phyloP scores from a whole-genome alignment of 2,329 filamentous ascomycete genomes.

The Calonectria ilicicola region DNA sequence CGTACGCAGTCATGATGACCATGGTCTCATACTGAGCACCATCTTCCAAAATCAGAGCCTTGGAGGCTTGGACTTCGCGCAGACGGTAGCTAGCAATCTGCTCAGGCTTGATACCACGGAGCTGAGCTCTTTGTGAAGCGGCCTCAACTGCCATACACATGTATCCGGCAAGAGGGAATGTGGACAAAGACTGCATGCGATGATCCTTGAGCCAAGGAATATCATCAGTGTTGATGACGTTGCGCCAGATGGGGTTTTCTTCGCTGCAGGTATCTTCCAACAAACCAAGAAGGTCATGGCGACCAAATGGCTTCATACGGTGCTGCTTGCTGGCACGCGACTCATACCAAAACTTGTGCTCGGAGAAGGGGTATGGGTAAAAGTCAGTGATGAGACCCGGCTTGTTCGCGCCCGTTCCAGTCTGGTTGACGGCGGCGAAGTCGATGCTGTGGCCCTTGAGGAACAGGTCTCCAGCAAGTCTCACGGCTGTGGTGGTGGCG shows the following conservation, averaged over 20 bases:
- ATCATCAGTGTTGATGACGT: conserved; percentile 59
- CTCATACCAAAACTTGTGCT: conserved; percentile 62
- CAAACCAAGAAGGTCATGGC: conserved; percentile 61
- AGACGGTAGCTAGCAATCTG: conserved; percentile 33
- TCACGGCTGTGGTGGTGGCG: conserved; percentile 57
- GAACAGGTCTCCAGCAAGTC: conserved; percentile 59
- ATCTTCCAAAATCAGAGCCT: conserved; percentile 43
- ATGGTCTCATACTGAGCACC: conserved; percentile 40
- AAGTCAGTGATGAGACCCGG: conserved; percentile 55
- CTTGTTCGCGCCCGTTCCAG: conserved; percentile 11
- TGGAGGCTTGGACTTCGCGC: conserved; percentile 42
- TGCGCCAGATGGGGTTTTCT: conserved; percentile 62
- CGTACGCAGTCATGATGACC: conserved; percentile 40
- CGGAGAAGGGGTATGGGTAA: conserved; percentile 60
- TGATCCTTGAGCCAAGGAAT: conserved; percentile 71
- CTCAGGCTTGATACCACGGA: conserved; percentile 35
- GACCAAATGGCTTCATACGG: conserved; percentile 52
- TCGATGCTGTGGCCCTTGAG: conserved; percentile 57
- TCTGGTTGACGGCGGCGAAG: conserved; percentile 60
- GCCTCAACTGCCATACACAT: conserved; percentile 65
- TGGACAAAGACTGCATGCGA: conserved; percentile 65
- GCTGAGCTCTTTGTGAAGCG: conserved; percentile 49
- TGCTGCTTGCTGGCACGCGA: conserved; percentile 57
- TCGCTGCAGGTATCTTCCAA: conserved; percentile 58
- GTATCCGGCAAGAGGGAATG: conserved; percentile 67